Base-by-base conservation (phyloP, 805 yeast species). In the Maudiozyma bulderi region DNA sequence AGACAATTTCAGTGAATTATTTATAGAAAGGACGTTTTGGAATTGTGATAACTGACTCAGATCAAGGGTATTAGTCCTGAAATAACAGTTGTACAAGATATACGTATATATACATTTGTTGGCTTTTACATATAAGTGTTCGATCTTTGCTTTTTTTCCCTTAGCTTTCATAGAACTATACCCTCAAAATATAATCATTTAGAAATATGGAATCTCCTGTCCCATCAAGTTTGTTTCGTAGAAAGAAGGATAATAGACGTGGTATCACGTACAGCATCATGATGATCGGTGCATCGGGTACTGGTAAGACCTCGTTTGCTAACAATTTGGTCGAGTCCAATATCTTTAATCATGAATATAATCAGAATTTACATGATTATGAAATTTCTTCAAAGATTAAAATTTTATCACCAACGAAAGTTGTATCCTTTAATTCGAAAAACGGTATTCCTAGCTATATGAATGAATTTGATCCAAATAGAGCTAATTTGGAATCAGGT, bases 281-380 rank as follows among this genome's bases (percentile, higher is more conserved):
- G 80, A 75, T 83, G 14, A 79, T 81, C 28, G 95, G 95, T 15
- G 77, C 78, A 44, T 75, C 81, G 52, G 91, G 91, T 14, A 77
- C 86, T 0, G 95, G 95, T 9, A 85, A 84, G 61, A 78, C 90
- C 20, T 80, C 91, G 0, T 85, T 85, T 59, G 72, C 84, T 52
- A 85, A 85, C 59, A 75, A 85, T 42, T 62, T 85, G 46, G 64
- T 85, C 52, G 85, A 81, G 60, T 78, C 80, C 39, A 76, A 75
- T 50, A 72, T 84, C 38, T 62, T 84, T 52, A 75, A 81, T 14
- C 86, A 82, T 56, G 73, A 79, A 50, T 84, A 71, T 56, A 74
- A 76, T 50, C 71, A 69, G 15, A 67, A 13, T 47, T 62, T 1
- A 43, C 64, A 3, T 35, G 47, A 60, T 29, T 51, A 50, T 44